phyloP scores from a whole-genome alignment of 176 grass and related monocot species.

The Cenchrus fungigraminus region DNA sequence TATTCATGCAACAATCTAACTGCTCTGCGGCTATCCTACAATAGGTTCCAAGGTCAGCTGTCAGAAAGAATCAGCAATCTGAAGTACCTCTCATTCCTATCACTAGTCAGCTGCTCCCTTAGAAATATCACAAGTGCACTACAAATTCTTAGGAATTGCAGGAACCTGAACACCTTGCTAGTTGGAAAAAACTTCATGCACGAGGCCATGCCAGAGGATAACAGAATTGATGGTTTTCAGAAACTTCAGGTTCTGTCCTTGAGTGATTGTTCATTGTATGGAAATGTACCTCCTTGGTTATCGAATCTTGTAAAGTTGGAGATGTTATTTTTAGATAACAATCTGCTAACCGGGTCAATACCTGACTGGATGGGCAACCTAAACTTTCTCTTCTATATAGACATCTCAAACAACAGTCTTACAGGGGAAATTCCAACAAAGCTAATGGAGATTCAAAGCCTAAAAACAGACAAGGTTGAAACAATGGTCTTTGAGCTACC shows the following conservation, averaged over 20 bases:
- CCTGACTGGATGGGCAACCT: slow-evolving; percentile 4
- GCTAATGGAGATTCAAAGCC: slow-evolving; percentile 21
- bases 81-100: slow-evolving; percentile 15
- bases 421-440: slow-evolving; percentile 25
- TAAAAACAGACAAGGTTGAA: not conserved
- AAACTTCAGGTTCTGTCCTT: slow-evolving; percentile 31
- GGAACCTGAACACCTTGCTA: slow-evolving; percentile 12
- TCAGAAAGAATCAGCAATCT: not conserved
- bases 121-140: slow-evolving; percentile 34
- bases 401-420: not conserved
- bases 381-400: not conserved
- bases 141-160: not conserved
- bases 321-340: not conserved
- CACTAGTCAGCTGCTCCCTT: not conserved
- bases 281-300: slow-evolving; percentile 44
- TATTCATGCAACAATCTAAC: slow-evolving; percentile 37
- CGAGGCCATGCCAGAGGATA: slow-evolving; percentile 29
- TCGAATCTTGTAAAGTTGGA: slow-evolving; percentile 34
- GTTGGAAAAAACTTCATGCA: not conserved
- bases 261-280: not conserved
- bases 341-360: slow-evolving; percentile 36
- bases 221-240: slow-evolving; percentile 23
- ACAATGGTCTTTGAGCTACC: not conserved
- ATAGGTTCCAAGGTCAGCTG: not conserved
- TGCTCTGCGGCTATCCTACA: slow-evolving; percentile 9